A percentile compares a stretch with the other conserved stretches of the same genome.
These are phyloP conservation scores for Phytophthora aleatoria DNA, from an alignment of 352 stramenopile species.

Conservation along the genomic window DNA sequence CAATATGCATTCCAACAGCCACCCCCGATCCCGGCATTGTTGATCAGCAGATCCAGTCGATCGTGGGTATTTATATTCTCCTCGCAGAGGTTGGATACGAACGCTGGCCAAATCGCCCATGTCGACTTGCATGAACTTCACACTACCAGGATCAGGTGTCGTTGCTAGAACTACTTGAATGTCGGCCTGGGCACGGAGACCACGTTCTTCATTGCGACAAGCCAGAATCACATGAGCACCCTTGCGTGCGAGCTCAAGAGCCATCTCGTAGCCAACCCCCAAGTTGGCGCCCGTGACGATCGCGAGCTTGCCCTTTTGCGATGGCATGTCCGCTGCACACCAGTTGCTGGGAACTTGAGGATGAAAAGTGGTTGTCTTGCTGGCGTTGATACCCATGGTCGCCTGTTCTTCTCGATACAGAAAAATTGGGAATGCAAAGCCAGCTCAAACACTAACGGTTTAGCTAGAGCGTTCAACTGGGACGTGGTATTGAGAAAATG, in stretches of 20 bases:
- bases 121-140: conserved; percentile 50
- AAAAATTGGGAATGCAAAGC: neutral
- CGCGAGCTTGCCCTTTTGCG: conserved; percentile 27
- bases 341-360: conserved; percentile 26
- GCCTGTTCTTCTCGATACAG: neutral
- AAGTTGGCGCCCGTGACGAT: conserved; percentile 51
- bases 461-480: neutral
- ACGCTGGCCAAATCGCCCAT: conserved; percentile 46
- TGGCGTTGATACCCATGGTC: conserved; percentile 1
- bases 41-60: conserved; percentile 60
- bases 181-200: conserved; percentile 14
- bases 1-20: neutral
- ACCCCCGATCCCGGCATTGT: conserved; percentile 63
- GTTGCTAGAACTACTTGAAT: conserved; percentile 14
- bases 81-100: conserved; percentile 28
- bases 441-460: neutral
- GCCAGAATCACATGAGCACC: conserved; percentile 44
- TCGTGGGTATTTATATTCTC: conserved; percentile 28
- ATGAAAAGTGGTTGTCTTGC: neutral
- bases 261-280: conserved; percentile 48
- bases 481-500: neutral
- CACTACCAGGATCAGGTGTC: conserved; percentile 12
- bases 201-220: conserved; percentile 34
- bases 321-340: conserved; percentile 34
- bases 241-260: conserved; percentile 37